Conservation (phyloP, 2,329 filamentous ascomycete genomes). For the Penicillium psychrosexuale region DNA sequence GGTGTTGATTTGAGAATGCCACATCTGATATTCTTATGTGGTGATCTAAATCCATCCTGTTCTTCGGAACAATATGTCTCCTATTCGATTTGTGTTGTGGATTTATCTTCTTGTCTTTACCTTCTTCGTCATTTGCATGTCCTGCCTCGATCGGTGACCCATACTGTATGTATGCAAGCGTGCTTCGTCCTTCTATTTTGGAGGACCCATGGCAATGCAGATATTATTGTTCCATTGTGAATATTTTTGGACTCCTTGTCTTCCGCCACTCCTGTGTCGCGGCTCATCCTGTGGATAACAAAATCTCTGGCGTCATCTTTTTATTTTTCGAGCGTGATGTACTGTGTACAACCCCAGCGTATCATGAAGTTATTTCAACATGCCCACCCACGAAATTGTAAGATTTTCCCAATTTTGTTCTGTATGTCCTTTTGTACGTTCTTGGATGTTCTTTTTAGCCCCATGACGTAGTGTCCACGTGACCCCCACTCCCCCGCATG, state of each 20-base stretch:
- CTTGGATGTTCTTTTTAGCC: neutral
- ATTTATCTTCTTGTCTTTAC: neutral
- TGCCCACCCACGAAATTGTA: neutral
- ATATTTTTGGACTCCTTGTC: constrained; percentile 21
- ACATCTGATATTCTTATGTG: neutral
- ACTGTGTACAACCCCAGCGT: constrained; percentile 15
- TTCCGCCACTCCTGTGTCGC: constrained; percentile 9
- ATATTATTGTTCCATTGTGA: constrained; percentile 24
- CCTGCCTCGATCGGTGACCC: neutral
- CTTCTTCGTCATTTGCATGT: constrained; percentile 10
- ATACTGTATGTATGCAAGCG: constrained; percentile 11
- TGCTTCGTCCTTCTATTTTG: constrained; percentile 1
- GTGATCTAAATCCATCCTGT: neutral
- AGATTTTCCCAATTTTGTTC: neutral
- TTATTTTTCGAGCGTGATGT: constrained; percentile 16
- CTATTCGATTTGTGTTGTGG: neutral
- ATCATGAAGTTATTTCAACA: constrained; percentile 5
- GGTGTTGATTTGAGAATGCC: neutral
- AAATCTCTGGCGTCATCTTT: constrained; percentile 14
- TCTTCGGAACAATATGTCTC: neutral
- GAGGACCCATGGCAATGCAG: constrained; percentile 14
- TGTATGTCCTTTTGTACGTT: too few species aligned
- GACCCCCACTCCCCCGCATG: constrained; percentile 5
- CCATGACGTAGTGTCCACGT: constrained; percentile 6
- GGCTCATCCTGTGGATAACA: constrained; percentile 23